phyloP scores from a whole-genome alignment of 2,329 filamentous ascomycete species.

The Colletotrichum melonis region DNA sequence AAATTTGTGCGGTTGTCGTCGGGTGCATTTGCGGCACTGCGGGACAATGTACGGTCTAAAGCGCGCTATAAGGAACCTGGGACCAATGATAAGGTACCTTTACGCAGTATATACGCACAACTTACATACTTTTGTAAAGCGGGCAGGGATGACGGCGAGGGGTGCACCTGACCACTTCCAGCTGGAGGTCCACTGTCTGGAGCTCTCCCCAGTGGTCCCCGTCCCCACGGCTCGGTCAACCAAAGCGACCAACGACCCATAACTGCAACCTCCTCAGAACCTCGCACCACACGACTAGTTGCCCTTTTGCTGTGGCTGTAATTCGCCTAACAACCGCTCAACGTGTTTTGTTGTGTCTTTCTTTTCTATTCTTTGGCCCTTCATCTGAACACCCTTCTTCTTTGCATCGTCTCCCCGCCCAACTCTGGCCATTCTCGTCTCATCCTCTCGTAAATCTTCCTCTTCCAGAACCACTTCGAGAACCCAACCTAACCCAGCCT shows the following conservation, averaged over 20 bases:
- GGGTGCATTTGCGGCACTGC: not conserved
- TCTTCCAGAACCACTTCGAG: not conserved
- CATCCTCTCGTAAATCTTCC: not conserved
- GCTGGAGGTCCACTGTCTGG: not conserved
- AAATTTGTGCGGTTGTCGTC: constrained; percentile 5
- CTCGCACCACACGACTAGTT: constrained; percentile 30
- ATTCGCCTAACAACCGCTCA: not conserved
- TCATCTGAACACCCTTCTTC: not conserved
- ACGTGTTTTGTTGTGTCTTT: not conserved
- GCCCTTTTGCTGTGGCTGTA: constrained; percentile 11
- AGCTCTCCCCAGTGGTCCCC: not conserved
- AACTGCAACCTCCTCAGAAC: not conserved
- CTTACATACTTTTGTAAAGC: not conserved
- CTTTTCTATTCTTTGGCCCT: not conserved
- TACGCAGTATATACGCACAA: too few species aligned
- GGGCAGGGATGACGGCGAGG: not conserved
- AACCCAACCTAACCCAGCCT: not conserved
- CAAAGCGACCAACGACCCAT: constrained; percentile 21
- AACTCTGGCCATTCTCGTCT: not conserved
- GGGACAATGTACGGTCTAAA: not conserved
- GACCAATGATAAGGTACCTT: not conserved
- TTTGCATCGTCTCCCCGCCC: not conserved
- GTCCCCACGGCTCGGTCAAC: constrained; percentile 31
- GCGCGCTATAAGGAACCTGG: not conserved
- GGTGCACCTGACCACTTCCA: constrained; percentile 18